Conservation (phyloP, 306 rosid species). For the Ziziphus jujuba region DNA sequence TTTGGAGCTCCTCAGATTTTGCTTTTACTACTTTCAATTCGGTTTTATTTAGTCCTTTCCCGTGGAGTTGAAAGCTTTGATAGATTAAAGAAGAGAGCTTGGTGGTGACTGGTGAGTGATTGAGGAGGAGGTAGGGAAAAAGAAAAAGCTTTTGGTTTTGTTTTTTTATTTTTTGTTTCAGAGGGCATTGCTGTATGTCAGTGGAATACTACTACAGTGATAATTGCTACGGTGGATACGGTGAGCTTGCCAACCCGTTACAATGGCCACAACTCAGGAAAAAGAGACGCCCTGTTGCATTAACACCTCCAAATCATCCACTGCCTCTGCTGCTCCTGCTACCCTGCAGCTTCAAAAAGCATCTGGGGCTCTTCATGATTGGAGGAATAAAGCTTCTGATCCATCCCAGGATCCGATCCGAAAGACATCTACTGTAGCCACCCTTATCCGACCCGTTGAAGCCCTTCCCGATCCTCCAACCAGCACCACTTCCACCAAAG, state of each 20-base stretch:
- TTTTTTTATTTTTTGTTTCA: background rate
- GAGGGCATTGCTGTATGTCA: constrained; percentile 68
- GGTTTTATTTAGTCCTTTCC: too few species aligned
- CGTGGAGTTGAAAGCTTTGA: background rate
- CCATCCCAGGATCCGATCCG: constrained; percentile 42
- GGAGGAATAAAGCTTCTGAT: constrained; percentile 21
- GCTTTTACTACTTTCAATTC: too few species aligned
- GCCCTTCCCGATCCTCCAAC: constrained; percentile 47
- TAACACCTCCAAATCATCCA: constrained; percentile 27
- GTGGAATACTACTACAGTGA: constrained; percentile 56
- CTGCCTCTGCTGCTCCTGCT: constrained; percentile 13
- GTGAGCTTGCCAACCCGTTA: constrained; percentile 68
- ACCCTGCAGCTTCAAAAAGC: constrained; percentile 12
- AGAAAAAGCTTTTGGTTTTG: background rate
- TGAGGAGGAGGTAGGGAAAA: background rate
- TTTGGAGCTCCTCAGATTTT: too few species aligned
- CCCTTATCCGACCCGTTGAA: constrained; percentile 50
- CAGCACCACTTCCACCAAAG: constrained; percentile 57
- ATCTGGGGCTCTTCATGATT: constrained; percentile 12
- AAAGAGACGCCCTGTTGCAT: constrained; percentile 62
- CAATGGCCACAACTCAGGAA: constrained; percentile 93
- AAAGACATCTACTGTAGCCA: constrained; percentile 32
- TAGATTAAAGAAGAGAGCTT: constrained; percentile 1
- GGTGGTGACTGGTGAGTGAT: background rate
- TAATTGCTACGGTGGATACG: constrained; percentile 51